Evolutionary conservation across 768 basidiomycete genomes (phyloP), one percentile per base, ranked within the genome.

Genomic region (Daedaleopsis sinensis): DNA sequence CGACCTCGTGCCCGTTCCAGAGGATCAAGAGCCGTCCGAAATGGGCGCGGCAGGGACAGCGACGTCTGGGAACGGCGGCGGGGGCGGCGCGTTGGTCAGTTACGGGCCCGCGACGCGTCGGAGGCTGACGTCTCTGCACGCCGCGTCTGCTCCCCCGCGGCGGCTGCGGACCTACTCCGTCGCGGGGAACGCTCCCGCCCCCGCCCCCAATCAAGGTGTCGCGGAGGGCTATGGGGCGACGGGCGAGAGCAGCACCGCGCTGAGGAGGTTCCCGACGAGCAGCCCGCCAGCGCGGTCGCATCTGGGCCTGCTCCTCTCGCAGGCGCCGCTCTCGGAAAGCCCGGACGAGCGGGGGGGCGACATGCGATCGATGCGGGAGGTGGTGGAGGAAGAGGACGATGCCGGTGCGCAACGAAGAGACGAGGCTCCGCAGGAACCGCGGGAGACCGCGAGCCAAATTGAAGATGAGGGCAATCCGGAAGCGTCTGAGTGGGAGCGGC

Each of bases 91-190:
- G 39, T 46, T 63, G 11, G 57, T 78, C 44, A 78, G 78, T 63
- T 79, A 79, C 50, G 80, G 79, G 0, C 74, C 76, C 3, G 73
- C 71, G 59, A 76, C 71, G 18, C 76, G 80, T 35, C 75, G 78
- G 16, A 70, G 79, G 53, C 64, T 80, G 42, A 68, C 73, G 19
- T 78, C 79, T 2, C 73, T 73, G 61, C 74, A 67, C 10, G 65
- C 47, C 43, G 19, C 52, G 44, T 51, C 52, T 48, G 38, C 64
- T 36, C 61, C 53, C 55, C 52, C 63, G 51, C 32, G 58, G 52
- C 56, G 67, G 51, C 18, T 23, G 42, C 58, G 58, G 47, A 58
- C 65, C 46, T 55, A 59, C 57, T 66, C 64, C 5, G 54, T 54
- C 51, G 55, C 61, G 27, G 50, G 36, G 37, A 19, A 52, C 2